Evolutionary conservation across 1,284 basidiomycete genomes (phyloP), one percentile per base, ranked within the genome.

Genomic region (Leccinum angustisporum): DNA sequence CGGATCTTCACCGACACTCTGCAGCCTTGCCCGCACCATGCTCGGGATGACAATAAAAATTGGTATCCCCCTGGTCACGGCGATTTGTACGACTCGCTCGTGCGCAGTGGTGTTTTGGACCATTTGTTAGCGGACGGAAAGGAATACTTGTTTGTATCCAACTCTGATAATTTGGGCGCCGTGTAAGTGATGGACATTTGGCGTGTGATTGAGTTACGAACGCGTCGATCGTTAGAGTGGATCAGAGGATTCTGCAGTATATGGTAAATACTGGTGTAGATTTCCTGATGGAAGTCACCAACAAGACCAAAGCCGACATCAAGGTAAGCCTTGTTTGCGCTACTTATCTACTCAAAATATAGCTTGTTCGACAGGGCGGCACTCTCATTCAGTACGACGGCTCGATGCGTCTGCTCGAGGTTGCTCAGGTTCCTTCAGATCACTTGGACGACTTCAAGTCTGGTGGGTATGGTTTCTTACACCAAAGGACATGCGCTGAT

Each of bases 31-130:
- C 87, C 87, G 76, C 82, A 90, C 78, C 56, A 65, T 58, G 57
- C 58, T 54, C 55, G 25, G 1, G 91, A 92, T 70, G 93, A 97
- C 82, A 97, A 98, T 86, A 88, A 88, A 76, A 81, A 91, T 78
- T 98, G 96, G 96, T 97, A 97, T 83, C 96, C 97, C 62, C 95
- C 97, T 57, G 96, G 97, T 73, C 97, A 99, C 83, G 96, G 97
- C 79, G 97, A 99, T 76, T 77, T 97, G 68, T 97, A 94, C 82
- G 95, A 96, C 68, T 93, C 93, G 21, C 84, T 95, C 70, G 84
- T 89, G 76, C 96, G 97, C 81, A 96, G 93, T 33, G 96, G 96
- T 67, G 87, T 97, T 58, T 86, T 99, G 69, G 95, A 98, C 77
- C 91, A 96, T 78, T 86, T 99, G 54, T 81, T 98, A 61, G 81